phyloP scores from a whole-genome alignment of 1,284 basidiomycete species.

The Puccinia triticina region DNA sequence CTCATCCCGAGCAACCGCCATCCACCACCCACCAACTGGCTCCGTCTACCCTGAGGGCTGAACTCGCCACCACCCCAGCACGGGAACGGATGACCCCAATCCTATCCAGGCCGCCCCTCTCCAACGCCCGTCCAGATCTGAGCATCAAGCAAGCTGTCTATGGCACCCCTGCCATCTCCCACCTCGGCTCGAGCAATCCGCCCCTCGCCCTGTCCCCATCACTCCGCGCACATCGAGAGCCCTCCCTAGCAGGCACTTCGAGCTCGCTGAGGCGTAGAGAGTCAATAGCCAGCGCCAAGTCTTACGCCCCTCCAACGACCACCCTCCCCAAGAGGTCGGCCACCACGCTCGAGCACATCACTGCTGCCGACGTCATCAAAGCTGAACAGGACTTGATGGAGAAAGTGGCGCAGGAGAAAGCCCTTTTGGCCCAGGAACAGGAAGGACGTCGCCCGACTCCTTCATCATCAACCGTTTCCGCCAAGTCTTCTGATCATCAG shows the following conservation, averaged over 20 bases:
- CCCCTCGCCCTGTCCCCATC: background rate
- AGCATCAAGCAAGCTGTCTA: conserved; percentile 1
- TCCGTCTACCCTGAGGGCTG: background rate
- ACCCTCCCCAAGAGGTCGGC: background rate
- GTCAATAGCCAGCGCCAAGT: background rate
- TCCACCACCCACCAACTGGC: background rate
- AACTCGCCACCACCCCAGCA: background rate
- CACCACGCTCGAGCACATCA: conserved; percentile 3
- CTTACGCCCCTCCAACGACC: background rate
- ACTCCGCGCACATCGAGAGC: background rate
- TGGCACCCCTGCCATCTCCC: background rate
- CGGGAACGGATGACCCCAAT: background rate
- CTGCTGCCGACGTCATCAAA: background rate
- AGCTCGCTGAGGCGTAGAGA: background rate
- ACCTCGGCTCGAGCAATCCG: background rate
- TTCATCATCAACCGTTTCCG: background rate
- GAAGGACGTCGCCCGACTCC: background rate
- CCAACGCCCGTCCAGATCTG: background rate
- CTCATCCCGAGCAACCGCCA: conserved; percentile 1
- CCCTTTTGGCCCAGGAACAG: background rate
- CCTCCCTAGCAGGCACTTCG: background rate
- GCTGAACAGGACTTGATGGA: conserved; percentile 10
- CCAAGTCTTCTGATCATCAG: background rate
- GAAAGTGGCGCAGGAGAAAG: conserved; percentile 19
- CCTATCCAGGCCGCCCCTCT: background rate